phyloP scores from a whole-genome alignment of 495 filamentous ascomycete genomes.

The Penicillium subrubescens region DNA sequence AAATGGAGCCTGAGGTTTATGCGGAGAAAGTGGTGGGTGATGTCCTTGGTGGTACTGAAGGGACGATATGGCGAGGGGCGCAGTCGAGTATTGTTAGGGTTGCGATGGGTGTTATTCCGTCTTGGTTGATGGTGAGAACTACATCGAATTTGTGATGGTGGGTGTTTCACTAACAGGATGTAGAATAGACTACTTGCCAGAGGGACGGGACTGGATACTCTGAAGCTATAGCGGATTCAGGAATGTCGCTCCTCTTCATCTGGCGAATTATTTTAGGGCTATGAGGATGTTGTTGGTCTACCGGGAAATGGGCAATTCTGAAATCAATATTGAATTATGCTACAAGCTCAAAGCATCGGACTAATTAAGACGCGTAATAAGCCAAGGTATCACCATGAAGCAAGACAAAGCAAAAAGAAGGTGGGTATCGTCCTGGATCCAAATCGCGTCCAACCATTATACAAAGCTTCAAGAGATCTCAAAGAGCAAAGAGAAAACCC shows the following conservation, averaged over 20 bases:
- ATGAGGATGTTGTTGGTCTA: not conserved
- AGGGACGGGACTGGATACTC: no score
- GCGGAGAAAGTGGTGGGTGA: not conserved
- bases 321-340: not conserved
- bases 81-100: not conserved
- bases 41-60: not conserved
- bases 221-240: no score
- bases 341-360: not conserved
- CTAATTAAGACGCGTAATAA: slow-evolving; percentile 1
- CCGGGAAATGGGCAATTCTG: not conserved
- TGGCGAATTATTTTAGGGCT: no score
- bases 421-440: slow-evolving; percentile 43
- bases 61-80: not conserved
- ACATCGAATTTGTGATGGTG: not conserved
- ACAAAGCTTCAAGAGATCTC: slow-evolving; percentile 15
- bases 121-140: not conserved
- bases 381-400: slow-evolving; percentile 2
- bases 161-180: not conserved
- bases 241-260: no score
- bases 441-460: slow-evolving; percentile 23
- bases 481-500: not conserved
- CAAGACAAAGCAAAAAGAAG: slow-evolving; percentile 26
- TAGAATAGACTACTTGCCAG: not conserved
- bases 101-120: not conserved
- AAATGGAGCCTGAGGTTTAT: not conserved